Percentiles rank a stretch among this genome's conserved stretches.
Evolutionary conservation across 73 alveolate species (phyloP).

Genomic region (Durusdinium trenchii): DNA sequence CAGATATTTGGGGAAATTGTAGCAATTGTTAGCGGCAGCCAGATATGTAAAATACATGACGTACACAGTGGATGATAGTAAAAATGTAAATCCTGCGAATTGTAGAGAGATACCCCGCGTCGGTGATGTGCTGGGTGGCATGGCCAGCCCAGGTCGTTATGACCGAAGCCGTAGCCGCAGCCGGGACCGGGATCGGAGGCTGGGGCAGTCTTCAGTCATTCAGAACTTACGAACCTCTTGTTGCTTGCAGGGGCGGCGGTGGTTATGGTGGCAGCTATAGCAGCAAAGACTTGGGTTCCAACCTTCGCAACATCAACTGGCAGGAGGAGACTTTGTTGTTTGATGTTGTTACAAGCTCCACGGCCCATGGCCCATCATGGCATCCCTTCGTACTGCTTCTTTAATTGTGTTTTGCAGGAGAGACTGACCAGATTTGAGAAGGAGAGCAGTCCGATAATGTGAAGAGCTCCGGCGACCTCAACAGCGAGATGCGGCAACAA

Average conservation of each 20-base stretch:
- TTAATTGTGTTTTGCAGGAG: constrained; percentile 21
- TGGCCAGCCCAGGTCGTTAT: constrained; percentile 2
- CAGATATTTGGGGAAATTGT: not conserved
- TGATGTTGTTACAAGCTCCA: no score
- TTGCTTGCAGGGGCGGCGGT: constrained; percentile 49
- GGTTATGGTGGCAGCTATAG: constrained; percentile 48
- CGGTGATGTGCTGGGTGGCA: not conserved
- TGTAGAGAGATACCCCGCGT: not conserved
- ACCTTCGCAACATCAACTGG: constrained; percentile 78
- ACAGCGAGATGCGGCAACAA: not conserved
- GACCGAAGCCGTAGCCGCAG: constrained; percentile 42
- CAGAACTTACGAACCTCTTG: not conserved
- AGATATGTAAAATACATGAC: no score
- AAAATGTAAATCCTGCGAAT: not conserved
- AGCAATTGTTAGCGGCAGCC: no score
- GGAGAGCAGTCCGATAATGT: constrained; percentile 13
- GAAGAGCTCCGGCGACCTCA: not conserved
- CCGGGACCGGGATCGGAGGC: constrained; percentile 73
- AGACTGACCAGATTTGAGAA: constrained; percentile 73
- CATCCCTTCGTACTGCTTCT: not conserved
- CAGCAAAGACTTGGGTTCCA: constrained; percentile 80
- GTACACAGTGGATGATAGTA: not conserved
- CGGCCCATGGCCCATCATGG: no score
- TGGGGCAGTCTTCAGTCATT: not conserved
- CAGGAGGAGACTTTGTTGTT: constrained; percentile 7